These are phyloP conservation scores for Xylaria cubensis DNA, from an alignment of 495 filamentous ascomycete species.

Conservation along the genomic window DNA sequence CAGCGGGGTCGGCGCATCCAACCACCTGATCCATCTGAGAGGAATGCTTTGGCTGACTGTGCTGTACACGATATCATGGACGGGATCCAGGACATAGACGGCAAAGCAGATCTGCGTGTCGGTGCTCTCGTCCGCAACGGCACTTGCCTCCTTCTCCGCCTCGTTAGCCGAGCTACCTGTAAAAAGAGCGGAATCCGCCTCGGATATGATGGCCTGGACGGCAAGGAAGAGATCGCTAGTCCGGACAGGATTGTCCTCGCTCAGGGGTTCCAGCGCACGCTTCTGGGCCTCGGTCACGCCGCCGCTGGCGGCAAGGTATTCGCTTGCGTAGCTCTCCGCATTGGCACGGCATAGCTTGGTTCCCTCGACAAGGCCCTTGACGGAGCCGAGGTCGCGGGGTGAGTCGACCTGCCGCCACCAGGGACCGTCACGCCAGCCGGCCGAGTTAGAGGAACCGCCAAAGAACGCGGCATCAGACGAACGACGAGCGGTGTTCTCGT, in stretches of 20 bases:
- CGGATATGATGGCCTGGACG: conserved; percentile 78
- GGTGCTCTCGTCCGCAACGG: conserved; percentile 57
- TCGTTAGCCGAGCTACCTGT: conserved; percentile 52
- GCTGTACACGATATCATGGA: conserved; percentile 87
- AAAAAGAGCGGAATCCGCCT: conserved; percentile 73
- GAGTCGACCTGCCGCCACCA: conserved; percentile 85
- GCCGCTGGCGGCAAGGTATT: conserved; percentile 78
- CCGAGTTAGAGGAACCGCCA: conserved; percentile 55
- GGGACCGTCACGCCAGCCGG: conserved; percentile 87
- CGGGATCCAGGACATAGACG: conserved; percentile 89
- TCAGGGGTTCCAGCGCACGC: conserved; percentile 73
- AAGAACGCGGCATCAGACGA: conserved; percentile 65
- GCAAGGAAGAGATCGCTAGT: conserved; percentile 94
- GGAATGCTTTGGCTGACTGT: conserved; percentile 86
- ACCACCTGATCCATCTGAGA: conserved; percentile 85
- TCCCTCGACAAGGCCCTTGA: conserved; percentile 81
- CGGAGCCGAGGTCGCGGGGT: conserved; percentile 77
- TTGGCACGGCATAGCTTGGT: conserved; percentile 87
- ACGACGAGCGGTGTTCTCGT: conserved; percentile 76
- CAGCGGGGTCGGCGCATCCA: conserved; percentile 74
- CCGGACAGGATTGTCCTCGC: conserved; percentile 85
- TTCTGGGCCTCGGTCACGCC: conserved; percentile 82
- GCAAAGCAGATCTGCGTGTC: conserved; percentile 77
- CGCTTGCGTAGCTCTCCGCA: conserved; percentile 84
- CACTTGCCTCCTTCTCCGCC: conserved; percentile 58